Percentiles rank a stretch among this genome's conserved stretches.
Evolutionary conservation across 495 filamentous ascomycete genomes (phyloP).

Genomic region (Aspergillus haitiensis): DNA sequence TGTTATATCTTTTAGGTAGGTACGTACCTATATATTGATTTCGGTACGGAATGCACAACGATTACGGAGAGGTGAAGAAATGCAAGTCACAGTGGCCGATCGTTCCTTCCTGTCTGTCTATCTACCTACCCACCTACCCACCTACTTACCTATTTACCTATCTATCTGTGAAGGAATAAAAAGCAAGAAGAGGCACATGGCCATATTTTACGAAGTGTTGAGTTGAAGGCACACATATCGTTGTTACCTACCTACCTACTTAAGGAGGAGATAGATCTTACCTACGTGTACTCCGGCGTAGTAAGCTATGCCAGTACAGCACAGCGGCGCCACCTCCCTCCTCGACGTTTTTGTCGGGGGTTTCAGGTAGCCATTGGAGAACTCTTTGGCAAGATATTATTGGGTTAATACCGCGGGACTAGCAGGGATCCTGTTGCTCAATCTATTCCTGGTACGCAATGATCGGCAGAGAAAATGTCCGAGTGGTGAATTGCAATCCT

Average conservation of each 20-base stretch:
- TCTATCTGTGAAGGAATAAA: neutral
- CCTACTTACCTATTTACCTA: too few relatives aligned
- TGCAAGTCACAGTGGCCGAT: too few relatives aligned
- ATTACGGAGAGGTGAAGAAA: too few relatives aligned
- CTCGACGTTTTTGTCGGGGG: conserved; percentile 3
- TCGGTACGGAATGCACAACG: too few relatives aligned
- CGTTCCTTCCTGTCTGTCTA: too few relatives aligned
- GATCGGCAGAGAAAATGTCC: conserved; percentile 28
- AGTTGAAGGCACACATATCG: neutral
- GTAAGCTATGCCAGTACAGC: neutral
- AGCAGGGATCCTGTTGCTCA: conserved; percentile 19
- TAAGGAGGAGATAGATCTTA: conserved; percentile 12
- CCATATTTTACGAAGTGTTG: neutral
- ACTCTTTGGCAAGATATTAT: conserved; percentile 11
- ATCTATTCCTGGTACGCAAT: conserved; percentile 27
- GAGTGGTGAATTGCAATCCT: conserved; percentile 5
- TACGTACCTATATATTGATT: too few relatives aligned
- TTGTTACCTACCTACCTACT: neutral
- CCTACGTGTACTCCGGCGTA: neutral
- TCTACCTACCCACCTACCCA: too few relatives aligned
- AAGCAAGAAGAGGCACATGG: neutral
- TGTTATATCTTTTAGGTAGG: too few relatives aligned
- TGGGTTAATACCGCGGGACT: conserved; percentile 20
- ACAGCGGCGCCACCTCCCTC: too few relatives aligned
- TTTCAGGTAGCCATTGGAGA: conserved; percentile 17